Evolutionary conservation across 2,329 filamentous ascomycete genomes (phyloP).

Genomic region (Gaeumannomyces sp.): DNA sequence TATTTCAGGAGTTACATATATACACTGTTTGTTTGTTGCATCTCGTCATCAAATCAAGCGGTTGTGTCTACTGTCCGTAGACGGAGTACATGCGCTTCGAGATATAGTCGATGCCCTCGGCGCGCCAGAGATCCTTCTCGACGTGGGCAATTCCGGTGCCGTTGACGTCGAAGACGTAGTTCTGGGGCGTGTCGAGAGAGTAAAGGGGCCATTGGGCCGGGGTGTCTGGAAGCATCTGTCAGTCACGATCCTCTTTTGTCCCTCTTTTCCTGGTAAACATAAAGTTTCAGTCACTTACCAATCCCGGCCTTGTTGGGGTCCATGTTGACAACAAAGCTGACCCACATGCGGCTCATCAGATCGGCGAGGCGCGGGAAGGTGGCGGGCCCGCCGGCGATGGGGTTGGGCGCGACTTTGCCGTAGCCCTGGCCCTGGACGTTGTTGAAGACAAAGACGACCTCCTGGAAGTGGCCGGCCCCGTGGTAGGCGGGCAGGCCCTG

Average conservation of each 20-base stretch:
- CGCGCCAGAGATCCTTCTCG: conserved; percentile 39
- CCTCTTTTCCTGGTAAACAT: background rate
- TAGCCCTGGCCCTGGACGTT: conserved; percentile 44
- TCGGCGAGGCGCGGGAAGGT: conserved; percentile 35
- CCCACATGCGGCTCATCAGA: conserved; percentile 46
- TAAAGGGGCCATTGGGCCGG: conserved; percentile 37
- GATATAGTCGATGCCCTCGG: conserved; percentile 33
- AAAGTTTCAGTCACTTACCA: background rate
- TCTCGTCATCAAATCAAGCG: background rate
- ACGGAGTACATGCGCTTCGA: background rate
- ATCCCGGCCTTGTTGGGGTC: conserved; percentile 32
- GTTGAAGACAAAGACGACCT: conserved; percentile 48
- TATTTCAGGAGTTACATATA: background rate
- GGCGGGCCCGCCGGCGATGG: conserved; percentile 34
- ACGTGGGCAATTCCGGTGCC: conserved; percentile 30
- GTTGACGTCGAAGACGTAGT: conserved; percentile 46
- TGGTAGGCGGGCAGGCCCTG: conserved; percentile 19
- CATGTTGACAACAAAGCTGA: conserved; percentile 38
- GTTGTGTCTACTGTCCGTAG: background rate
- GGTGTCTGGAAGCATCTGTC: background rate
- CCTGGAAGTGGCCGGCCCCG: conserved; percentile 32
- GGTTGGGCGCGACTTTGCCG: conserved; percentile 25
- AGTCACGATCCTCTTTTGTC: background rate
- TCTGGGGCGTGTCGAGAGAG: conserved; percentile 30
- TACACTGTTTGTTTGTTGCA: too few relatives aligned